Conservation (phyloP, 768 basidiomycete species). For the Saitozyma sp. region DNA sequence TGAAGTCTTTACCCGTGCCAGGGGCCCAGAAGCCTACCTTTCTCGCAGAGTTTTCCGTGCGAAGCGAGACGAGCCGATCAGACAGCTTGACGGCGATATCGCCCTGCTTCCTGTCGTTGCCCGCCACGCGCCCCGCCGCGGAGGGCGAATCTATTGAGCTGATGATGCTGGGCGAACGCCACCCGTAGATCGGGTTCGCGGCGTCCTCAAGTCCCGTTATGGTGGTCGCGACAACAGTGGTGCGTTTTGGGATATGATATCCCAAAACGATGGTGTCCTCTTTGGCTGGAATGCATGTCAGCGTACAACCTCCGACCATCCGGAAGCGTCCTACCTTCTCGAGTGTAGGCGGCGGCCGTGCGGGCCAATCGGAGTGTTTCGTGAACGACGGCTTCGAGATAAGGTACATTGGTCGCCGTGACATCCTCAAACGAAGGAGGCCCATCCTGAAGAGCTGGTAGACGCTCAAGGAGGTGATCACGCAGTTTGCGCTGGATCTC, state of each 20-base stretch:
- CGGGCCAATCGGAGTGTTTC: conserved; percentile 39
- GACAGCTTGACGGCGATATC: background rate
- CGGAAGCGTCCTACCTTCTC: conserved; percentile 30
- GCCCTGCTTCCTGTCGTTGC: too few relatives aligned
- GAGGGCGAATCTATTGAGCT: background rate
- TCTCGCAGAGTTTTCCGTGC: conserved; percentile 8
- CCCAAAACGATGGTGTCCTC: conserved; percentile 41
- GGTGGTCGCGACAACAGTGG: conserved; percentile 30
- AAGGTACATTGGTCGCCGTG: conserved; percentile 25
- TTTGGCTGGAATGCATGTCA: conserved; percentile 28
- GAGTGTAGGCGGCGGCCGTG: conserved; percentile 32
- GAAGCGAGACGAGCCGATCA: too few relatives aligned
- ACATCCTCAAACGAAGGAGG: conserved; percentile 35
- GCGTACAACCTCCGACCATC: too few relatives aligned
- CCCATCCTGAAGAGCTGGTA: conserved; percentile 27
- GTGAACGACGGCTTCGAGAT: conserved; percentile 45
- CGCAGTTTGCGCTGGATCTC: conserved; percentile 36
- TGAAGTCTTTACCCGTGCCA: conserved; percentile 29
- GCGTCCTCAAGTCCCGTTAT: conserved; percentile 22
- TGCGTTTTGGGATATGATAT: conserved; percentile 36
- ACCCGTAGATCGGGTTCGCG: conserved; percentile 9
- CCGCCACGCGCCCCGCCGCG: too few relatives aligned
- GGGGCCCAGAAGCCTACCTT: conserved; percentile 33
- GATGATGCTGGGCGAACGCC: background rate
- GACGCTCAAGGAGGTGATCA: conserved; percentile 14